These are phyloP conservation scores for Rhodotorula babjevae DNA, from an alignment of 768 basidiomycete genomes.

Conservation along the genomic window DNA sequence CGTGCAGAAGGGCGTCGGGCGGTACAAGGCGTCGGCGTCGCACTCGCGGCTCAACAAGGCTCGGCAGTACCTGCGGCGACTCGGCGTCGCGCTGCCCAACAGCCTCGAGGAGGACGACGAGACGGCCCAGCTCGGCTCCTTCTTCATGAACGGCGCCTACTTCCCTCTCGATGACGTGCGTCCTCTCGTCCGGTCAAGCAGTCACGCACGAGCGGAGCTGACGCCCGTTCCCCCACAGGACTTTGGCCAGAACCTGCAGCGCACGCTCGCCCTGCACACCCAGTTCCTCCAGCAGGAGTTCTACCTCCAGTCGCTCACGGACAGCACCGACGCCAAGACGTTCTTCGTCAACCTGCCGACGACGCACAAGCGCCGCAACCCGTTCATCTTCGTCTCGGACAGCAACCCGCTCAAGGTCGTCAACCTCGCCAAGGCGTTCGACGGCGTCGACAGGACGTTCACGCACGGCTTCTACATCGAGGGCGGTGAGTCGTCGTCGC, in stretches of 20 bases:
- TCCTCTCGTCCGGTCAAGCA: not conserved
- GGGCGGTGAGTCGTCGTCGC: no score
- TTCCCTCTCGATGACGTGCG: constrained; percentile 64
- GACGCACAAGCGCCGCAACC: constrained; percentile 66
- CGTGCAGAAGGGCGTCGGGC: not conserved
- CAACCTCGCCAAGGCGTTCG: constrained; percentile 58
- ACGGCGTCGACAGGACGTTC: constrained; percentile 9
- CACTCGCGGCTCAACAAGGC: constrained; percentile 40
- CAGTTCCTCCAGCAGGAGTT: constrained; percentile 60
- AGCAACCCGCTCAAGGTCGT: constrained; percentile 55
- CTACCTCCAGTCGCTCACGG: constrained; percentile 30
- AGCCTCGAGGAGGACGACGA: not conserved
- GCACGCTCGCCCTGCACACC: constrained; percentile 60
- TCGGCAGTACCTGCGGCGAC: constrained; percentile 57
- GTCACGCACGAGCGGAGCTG: not conserved
- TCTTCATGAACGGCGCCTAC: constrained; percentile 85
- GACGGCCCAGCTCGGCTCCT: constrained; percentile 55
- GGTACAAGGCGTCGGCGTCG: not conserved
- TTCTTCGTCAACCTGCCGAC: constrained; percentile 89
- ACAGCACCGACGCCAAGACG: constrained; percentile 53
- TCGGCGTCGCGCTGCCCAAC: constrained; percentile 53
- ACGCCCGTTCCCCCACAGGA: constrained; percentile 50
- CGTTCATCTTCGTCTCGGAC: constrained; percentile 61
- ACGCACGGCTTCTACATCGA: constrained; percentile 6
- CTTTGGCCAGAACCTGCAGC: constrained; percentile 60